Evolutionary conservation across 2,329 filamentous ascomycete genomes (phyloP), one percentile per base, ranked within the genome.

Genomic region (Paecilomyces variotii): DNA sequence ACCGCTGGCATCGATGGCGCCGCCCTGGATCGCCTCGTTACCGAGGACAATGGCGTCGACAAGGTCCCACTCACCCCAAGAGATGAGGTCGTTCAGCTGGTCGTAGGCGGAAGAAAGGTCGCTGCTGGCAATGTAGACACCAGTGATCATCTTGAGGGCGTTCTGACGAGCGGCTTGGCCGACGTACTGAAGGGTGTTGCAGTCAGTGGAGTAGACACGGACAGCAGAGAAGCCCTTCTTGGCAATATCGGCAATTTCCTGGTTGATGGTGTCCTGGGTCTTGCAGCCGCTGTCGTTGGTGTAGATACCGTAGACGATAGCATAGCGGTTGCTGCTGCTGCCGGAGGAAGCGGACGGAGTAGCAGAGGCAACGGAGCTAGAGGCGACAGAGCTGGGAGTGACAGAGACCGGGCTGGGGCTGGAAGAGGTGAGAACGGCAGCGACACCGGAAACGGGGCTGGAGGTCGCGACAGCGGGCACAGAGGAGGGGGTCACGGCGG

Each of bases 181-280:
- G 59, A 97, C 87, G 75, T 84, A 87, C 72, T 86, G 77, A 61
- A 96, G 88, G 57, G 87, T 88, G 76, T 84, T 81, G 82, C 93
- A 97, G 83, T 97, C 92, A 66, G 91, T 92, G 64, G 88, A 90
- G 85, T 97, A 97, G 72, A 94, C 81, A 74, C 93, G 92, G 72
- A 93, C 74, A 55, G 83, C 79, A 63, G 76, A 76, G 83, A 92
- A 91, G 60, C 88, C 89, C 64, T 84, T 88, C 60, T 74, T 65
- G 45, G 75, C 72, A 64, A 93, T 81, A 64, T 92, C 65, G 50
- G 75, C 72, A 64, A 93, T 81, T 64, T 92, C 88, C 26, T 67
- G 57, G 61, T 79, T 71, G 60, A 93, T 84, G 54, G 82, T 73
- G n/a, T 63, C 62, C 61, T 81, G 75, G 60, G 71, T 69, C 84